Evolutionary conservation across 177 flowering plant species (phyloP).

Genomic region (Vitis hybrid): DNA sequence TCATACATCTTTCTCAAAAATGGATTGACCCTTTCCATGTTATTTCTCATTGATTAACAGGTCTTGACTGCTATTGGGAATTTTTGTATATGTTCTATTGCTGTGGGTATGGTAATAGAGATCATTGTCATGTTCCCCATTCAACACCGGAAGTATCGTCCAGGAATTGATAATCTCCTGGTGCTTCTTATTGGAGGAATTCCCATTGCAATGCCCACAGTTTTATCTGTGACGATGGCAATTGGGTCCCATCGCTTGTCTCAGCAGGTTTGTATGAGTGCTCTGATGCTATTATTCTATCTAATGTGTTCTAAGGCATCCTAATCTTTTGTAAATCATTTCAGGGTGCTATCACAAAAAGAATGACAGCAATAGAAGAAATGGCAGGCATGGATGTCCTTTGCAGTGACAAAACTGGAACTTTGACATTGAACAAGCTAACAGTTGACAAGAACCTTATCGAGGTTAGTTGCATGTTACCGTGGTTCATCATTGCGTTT

Average conservation of each 20-base stretch:
- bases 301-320: too few relatives aligned
- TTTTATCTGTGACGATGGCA: conserved; percentile 62
- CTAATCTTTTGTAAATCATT: background rate
- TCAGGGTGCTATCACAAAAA: conserved; percentile 69
- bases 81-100: conserved; percentile 61
- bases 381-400: conserved; percentile 75
- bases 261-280: conserved; percentile 33
- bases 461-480: conserved; percentile 36
- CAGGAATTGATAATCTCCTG: conserved; percentile 58
- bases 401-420: conserved; percentile 68
- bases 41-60: conserved; percentile 16
- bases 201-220: conserved; percentile 67
- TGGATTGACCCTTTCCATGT: background rate
- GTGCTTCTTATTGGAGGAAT: conserved; percentile 66
- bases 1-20: background rate
- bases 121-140: conserved; percentile 61
- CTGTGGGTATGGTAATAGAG: conserved; percentile 53
- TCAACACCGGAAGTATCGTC: conserved; percentile 49
- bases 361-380: conserved; percentile 74
- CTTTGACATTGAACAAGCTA: conserved; percentile 56
- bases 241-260: conserved; percentile 59
- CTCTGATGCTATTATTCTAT: too few relatives aligned
- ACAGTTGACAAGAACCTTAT: conserved; percentile 53
- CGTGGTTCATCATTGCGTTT: background rate
- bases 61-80: conserved; percentile 66